phyloP scores from a whole-genome alignment of 1,284 basidiomycete genomes.

The Rugosomyces carneus region DNA sequence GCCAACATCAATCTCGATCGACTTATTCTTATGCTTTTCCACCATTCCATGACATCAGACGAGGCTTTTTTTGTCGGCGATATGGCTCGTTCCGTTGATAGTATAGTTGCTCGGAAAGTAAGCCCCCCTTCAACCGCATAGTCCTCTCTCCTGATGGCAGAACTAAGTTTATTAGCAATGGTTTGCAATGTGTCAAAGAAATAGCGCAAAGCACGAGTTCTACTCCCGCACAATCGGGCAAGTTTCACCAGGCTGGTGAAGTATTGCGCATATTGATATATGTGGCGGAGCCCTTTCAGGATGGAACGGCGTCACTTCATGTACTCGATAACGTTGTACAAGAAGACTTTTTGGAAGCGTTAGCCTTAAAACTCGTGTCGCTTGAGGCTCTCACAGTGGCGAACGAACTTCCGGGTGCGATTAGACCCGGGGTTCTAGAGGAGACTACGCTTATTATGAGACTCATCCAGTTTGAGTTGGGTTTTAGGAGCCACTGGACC shows the following conservation, averaged over 20 bases:
- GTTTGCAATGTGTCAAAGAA: conserved; percentile 58
- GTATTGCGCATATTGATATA: conserved; percentile 64
- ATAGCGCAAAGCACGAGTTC: conserved; percentile 37
- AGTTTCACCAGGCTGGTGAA: conserved; percentile 56
- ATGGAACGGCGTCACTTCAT: conserved; percentile 37
- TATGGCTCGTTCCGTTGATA: conserved; percentile 64
- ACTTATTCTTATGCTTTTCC: conserved; percentile 60
- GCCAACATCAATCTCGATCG: conserved; percentile 55
- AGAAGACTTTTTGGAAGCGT: conserved; percentile 44
- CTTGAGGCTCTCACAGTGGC: conserved; percentile 32
- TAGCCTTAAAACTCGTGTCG: conserved; percentile 39
- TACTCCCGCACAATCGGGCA: conserved; percentile 23
- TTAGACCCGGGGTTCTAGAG: conserved; percentile 19
- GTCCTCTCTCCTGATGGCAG: conserved; percentile 3
- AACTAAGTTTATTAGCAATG: conserved; percentile 69
- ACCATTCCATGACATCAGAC: conserved; percentile 64
- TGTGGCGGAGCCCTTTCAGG: conserved; percentile 59
- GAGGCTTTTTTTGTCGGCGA: conserved; percentile 76
- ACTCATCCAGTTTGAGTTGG: conserved; percentile 66
- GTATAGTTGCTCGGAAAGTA: conserved; percentile 63
- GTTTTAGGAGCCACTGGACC: conserved; percentile 58
- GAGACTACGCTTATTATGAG: conserved; percentile 50
- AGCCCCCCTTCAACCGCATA: not conserved
- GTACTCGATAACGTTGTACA: conserved; percentile 48
- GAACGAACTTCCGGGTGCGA: conserved; percentile 16